Conservation (phyloP, 2,329 filamentous ascomycete genomes). For the Clathrospora elynae region DNA sequence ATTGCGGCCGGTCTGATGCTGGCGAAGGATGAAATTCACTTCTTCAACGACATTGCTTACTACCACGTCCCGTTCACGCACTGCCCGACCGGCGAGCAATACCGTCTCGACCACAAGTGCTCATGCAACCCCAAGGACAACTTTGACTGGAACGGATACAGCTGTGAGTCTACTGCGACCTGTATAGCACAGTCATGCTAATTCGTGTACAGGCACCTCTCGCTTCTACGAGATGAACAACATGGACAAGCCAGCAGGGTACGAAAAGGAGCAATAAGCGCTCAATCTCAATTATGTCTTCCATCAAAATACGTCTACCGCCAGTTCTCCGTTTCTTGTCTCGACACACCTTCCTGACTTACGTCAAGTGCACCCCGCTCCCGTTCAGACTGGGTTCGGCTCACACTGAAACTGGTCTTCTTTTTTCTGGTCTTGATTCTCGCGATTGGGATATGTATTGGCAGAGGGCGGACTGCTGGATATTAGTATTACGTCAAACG, state of each 20-base stretch:
- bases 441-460: constrained; percentile 23
- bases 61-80: constrained; percentile 98
- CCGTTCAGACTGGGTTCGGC: constrained; percentile 28
- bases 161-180: constrained; percentile 67
- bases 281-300: constrained; percentile 18
- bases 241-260: constrained; percentile 82
- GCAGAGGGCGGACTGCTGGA: constrained; percentile 7
- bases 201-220: constrained; percentile 72
- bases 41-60: constrained; percentile 99
- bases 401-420: constrained; percentile 27
- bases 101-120: constrained; percentile 82
- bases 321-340: constrained; percentile 5
- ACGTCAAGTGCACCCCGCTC: constrained; percentile 37
- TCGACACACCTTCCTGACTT: constrained; percentile 33
- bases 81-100: constrained; percentile 89
- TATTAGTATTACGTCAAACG: constrained; percentile 8
- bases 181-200: constrained; percentile 3
- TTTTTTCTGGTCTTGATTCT: constrained; percentile 24
- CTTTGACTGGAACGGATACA: constrained; percentile 99
- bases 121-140: constrained; percentile 95
- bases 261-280: constrained; percentile 67
- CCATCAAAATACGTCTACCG: constrained; percentile 7
- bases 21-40: constrained; percentile 92
- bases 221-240: constrained; percentile 84
- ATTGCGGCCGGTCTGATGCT: constrained; percentile 88